These are phyloP conservation scores for Ogataea degrootiae DNA, from an alignment of 805 yeast species.

Conservation along the genomic window DNA sequence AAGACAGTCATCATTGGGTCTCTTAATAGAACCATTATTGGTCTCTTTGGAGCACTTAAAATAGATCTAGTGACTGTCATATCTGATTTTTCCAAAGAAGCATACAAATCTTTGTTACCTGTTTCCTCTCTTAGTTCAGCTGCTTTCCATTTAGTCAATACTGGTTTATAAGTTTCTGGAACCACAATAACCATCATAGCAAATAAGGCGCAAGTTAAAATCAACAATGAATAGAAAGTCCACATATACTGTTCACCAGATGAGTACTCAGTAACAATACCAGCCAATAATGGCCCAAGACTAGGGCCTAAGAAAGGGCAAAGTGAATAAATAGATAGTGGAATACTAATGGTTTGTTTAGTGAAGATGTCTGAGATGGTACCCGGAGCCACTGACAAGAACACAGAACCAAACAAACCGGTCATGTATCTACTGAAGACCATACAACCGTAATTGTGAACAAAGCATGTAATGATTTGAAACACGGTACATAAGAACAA, in stretches of 20 bases:
- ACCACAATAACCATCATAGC: conserved; percentile 23
- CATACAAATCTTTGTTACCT: conserved; percentile 33
- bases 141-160: conserved; percentile 48
- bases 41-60: conserved; percentile 44
- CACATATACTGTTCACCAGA: conserved; percentile 54
- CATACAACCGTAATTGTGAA: conserved; percentile 56
- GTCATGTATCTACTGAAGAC: conserved; percentile 61
- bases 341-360: conserved; percentile 57
- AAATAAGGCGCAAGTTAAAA: conserved; percentile 38
- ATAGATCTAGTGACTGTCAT: conserved; percentile 36
- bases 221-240: conserved; percentile 61
- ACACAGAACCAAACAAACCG: conserved; percentile 73
- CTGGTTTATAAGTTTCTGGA: conserved; percentile 47
- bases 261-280: conserved; percentile 52
- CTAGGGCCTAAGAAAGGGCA: conserved; percentile 70
- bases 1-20: conserved; percentile 55
- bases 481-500: conserved; percentile 42
- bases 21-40: conserved; percentile 39
- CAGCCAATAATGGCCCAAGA: conserved; percentile 59
- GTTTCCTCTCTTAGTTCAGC: conserved; percentile 40
- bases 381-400: conserved; percentile 75
- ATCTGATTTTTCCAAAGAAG: conserved; percentile 37
- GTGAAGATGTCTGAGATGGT: conserved; percentile 66
- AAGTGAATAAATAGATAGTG: conserved; percentile 62
- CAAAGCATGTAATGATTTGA: conserved; percentile 53